A percentile compares a stretch with the other conserved stretches of the same genome.
These are phyloP conservation scores for Venustampulla echinocandica DNA, from an alignment of 495 filamentous ascomycete genomes.

Conservation along the genomic window DNA sequence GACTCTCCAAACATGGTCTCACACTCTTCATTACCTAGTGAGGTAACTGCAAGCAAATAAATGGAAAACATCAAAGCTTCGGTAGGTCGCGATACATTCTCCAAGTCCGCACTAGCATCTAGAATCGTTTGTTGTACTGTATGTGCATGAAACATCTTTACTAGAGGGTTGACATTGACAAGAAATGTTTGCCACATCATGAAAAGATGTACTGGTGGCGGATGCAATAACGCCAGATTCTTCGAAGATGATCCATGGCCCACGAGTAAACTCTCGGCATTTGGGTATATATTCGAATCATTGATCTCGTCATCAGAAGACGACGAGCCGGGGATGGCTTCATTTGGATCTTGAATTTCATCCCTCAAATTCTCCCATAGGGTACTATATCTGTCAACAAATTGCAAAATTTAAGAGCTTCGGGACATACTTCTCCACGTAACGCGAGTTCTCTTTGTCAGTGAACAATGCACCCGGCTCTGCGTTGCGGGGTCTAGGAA, in stretches of 20 bases:
- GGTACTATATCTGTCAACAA: conserved; percentile 11
- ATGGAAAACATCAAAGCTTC: conserved; percentile 46
- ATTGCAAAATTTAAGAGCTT: not conserved
- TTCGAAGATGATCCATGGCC: not conserved
- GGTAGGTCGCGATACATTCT: conserved; percentile 35
- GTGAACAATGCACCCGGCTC: conserved; percentile 13
- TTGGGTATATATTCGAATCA: conserved; percentile 29
- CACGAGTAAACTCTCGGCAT: conserved; percentile 14
- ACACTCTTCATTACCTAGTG: conserved; percentile 43
- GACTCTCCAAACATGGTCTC: conserved; percentile 35
- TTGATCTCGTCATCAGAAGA: conserved; percentile 54
- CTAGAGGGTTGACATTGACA: conserved; percentile 58
- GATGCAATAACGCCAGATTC: conserved; percentile 51
- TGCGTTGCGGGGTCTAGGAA: conserved; percentile 30
- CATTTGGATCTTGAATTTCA: conserved; percentile 18
- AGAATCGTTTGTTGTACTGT: conserved; percentile 46
- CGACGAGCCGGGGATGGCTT: conserved; percentile 30
- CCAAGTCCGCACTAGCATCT: conserved; percentile 30
- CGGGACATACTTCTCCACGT: conserved; percentile 20
- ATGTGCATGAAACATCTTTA: conserved; percentile 62
- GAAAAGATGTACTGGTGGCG: conserved; percentile 58
- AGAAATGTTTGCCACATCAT: conserved; percentile 62
- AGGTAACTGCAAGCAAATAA: conserved; percentile 42
- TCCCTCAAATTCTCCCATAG: conserved; percentile 22
- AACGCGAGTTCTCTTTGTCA: conserved; percentile 18